These are phyloP conservation scores for Alternaria panax DNA, from an alignment of 2,329 filamentous ascomycete genomes.

Conservation along the genomic window DNA sequence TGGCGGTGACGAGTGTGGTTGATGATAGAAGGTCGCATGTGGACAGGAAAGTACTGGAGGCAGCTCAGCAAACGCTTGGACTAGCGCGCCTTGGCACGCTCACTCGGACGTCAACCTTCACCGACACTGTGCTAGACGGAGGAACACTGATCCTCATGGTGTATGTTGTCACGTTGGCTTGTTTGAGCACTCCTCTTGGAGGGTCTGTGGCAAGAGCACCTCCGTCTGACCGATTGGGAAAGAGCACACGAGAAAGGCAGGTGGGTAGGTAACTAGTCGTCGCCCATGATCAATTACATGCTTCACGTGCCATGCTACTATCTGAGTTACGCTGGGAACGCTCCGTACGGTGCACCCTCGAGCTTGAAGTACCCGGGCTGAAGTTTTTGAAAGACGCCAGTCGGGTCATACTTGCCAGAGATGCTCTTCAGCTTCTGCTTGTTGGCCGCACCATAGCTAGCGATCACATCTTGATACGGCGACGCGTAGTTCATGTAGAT, in stretches of 20 bases:
- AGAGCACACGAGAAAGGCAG: background rate
- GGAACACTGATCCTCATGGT: background rate
- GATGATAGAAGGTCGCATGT: conserved; percentile 19
- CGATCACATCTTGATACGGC: conserved; percentile 52
- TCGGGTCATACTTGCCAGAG: conserved; percentile 25
- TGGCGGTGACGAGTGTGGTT: conserved; percentile 19
- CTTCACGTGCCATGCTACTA: background rate
- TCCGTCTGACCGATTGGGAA: background rate
- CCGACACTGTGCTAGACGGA: background rate
- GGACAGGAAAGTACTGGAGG: conserved; percentile 17
- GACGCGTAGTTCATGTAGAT: conserved; percentile 60
- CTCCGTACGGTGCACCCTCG: conserved; percentile 26
- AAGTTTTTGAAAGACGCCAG: conserved; percentile 28
- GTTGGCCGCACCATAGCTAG: conserved; percentile 52
- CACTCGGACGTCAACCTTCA: conserved; percentile 9
- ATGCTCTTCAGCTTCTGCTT: conserved; percentile 30
- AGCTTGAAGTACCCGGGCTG: conserved; percentile 35
- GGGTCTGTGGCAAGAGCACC: background rate
- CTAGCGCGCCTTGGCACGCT: conserved; percentile 16
- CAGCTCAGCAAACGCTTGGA: conserved; percentile 19
- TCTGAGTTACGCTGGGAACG: background rate
- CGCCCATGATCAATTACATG: background rate
- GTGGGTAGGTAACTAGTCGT: background rate
- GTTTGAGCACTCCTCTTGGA: background rate
- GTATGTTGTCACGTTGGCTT: background rate